Evolutionary conservation across 495 filamentous ascomycete genomes (phyloP).

Genomic region (Bryoglossum gracile): DNA sequence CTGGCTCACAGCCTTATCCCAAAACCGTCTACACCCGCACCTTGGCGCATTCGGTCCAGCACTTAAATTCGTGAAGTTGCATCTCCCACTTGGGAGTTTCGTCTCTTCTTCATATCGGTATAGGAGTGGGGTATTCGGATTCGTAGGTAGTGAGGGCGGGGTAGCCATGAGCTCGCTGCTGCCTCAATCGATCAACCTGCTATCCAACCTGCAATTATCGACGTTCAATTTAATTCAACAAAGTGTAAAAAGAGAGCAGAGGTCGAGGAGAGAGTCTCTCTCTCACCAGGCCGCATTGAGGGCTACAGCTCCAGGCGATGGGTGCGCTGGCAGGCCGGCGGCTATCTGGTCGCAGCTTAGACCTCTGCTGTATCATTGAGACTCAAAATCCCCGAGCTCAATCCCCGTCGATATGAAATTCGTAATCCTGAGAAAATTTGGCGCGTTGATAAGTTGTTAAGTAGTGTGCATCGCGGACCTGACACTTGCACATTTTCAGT

Average conservation of each 20-base stretch:
- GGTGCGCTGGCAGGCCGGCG: slow-evolving; percentile 15
- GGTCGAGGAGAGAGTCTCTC: slow-evolving; percentile 5
- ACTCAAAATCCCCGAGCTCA: slow-evolving; percentile 8
- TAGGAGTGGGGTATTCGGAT: slow-evolving; percentile 38
- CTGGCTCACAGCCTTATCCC: slow-evolving; percentile 35
- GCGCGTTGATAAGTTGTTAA: slow-evolving; percentile 22
- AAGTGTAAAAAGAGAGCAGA: slow-evolving; percentile 1
- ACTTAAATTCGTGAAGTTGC: slow-evolving; percentile 53
- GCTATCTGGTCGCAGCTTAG: slow-evolving; percentile 6
- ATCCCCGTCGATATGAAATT: slow-evolving; percentile 3
- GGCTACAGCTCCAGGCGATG: slow-evolving; percentile 1
- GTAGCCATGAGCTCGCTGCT: slow-evolving; percentile 49
- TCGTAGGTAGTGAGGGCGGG: slow-evolving; percentile 29
- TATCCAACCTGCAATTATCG: no score
- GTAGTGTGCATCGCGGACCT: slow-evolving; percentile 19
- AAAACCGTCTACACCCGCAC: slow-evolving; percentile 64
- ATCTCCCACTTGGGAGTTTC: slow-evolving; percentile 46
- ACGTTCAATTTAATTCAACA: no score
- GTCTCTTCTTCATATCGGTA: slow-evolving; percentile 37
- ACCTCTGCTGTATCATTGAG: not conserved
- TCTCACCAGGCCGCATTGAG: slow-evolving; percentile 19
- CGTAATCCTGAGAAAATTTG: not conserved
- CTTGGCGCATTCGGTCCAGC: slow-evolving; percentile 35
- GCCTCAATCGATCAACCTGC: no score
- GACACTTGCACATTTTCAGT: slow-evolving; percentile 3